A percentile compares a stretch with the other conserved stretches of the same genome.
phyloP scores from a whole-genome alignment of 345 rosid genomes.

The Schrenkiella parvula region DNA sequence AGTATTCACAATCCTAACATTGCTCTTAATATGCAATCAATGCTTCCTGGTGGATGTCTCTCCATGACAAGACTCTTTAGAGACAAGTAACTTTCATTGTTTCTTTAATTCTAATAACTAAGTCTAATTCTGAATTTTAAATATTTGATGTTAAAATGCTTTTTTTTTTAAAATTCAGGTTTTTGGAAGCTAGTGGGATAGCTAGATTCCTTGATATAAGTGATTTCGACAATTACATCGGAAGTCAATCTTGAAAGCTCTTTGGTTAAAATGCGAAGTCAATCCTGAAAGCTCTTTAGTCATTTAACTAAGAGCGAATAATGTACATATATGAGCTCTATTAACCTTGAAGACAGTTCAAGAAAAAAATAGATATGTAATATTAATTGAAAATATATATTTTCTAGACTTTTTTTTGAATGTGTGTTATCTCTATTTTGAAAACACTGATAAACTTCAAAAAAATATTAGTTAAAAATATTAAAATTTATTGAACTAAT shows the following conservation, averaged over 20 bases:
- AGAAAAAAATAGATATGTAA: no score
- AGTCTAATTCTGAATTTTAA: background rate
- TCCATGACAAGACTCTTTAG: constrained; percentile 46
- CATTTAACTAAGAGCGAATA: background rate
- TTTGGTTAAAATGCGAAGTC: background rate
- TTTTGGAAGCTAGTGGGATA: constrained; percentile 57
- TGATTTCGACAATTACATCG: constrained; percentile 48
- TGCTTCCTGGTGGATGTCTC: constrained; percentile 58
- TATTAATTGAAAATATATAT: no score
- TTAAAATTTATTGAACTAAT: no score
- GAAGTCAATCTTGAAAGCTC: constrained; percentile 22
- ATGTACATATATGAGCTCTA: no score
- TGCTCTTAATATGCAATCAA: constrained; percentile 79
- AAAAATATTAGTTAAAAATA: no score
- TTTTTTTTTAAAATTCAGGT: constrained; percentile 44
- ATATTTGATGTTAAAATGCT: background rate
- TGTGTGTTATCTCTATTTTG: no score
- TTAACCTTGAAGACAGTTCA: no score
- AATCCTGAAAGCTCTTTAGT: constrained; percentile 17
- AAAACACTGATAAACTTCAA: no score
- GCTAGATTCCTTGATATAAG: constrained; percentile 55
- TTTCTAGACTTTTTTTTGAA: no score
- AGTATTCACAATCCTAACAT: constrained; percentile 91
- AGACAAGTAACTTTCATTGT: constrained; percentile 38
- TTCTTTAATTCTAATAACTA: background rate